Evolutionary conservation across 2,329 filamentous ascomycete genomes (phyloP).

Genomic region (Lachnellula willkommii): DNA sequence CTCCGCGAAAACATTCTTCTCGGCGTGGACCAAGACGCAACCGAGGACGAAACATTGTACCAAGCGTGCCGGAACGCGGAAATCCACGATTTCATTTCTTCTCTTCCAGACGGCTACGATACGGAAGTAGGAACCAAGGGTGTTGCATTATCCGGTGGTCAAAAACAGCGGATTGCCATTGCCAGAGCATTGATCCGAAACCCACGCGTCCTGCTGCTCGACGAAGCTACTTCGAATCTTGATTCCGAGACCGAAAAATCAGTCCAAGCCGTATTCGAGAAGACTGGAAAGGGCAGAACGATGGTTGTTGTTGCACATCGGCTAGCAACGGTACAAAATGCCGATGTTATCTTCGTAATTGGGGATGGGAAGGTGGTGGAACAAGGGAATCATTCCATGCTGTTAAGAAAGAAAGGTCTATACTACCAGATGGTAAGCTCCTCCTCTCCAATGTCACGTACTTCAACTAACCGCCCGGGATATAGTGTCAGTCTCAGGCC

Average conservation of each 20-base stretch:
- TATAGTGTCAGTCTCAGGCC: conserved; percentile 19
- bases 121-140: conserved; percentile 88
- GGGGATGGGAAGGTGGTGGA: conserved; percentile 24
- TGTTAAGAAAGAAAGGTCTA: conserved; percentile 15
- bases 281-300: conserved; percentile 51
- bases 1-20: conserved; percentile 64
- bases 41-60: conserved; percentile 60
- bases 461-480: conserved; percentile 1
- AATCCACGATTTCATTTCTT: conserved; percentile 79
- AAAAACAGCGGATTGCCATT: conserved; percentile 92
- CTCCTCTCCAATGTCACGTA: background rate
- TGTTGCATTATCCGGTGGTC: conserved; percentile 82
- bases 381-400: conserved; percentile 18
- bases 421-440: conserved; percentile 25
- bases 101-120: conserved; percentile 78
- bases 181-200: conserved; percentile 62
- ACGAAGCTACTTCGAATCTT: conserved; percentile 60
- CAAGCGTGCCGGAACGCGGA: conserved; percentile 64
- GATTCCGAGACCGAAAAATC: conserved; percentile 51
- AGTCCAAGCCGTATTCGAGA: conserved; percentile 61
- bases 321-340: conserved; percentile 25
- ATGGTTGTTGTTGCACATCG: conserved; percentile 33
- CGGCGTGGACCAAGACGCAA: conserved; percentile 44
- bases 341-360: conserved; percentile 27
- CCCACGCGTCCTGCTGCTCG: conserved; percentile 62